A percentile compares a stretch with the other conserved stretches of the same genome.
phyloP scores from a whole-genome alignment of 768 basidiomycete species.

The Tylopilus intermedius region DNA sequence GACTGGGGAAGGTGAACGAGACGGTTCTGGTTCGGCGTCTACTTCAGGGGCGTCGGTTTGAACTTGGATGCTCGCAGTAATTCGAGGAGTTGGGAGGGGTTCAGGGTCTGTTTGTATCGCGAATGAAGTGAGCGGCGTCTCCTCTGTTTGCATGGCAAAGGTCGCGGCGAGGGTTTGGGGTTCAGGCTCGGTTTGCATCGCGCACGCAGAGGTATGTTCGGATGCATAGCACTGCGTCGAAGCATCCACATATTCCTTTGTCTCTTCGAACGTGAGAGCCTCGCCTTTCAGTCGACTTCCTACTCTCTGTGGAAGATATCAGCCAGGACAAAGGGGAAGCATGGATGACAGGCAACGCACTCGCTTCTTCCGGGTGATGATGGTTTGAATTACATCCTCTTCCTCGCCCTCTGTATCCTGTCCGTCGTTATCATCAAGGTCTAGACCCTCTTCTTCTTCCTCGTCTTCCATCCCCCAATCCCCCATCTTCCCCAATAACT shows the following conservation, averaged over 20 bases:
- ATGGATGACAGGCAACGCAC: slow-evolving; percentile 33
- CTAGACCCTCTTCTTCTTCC: slow-evolving; percentile 35
- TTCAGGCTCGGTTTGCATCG: slow-evolving; percentile 61
- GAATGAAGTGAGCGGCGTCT: slow-evolving; percentile 17
- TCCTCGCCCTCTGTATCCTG: slow-evolving; percentile 57
- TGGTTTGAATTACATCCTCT: slow-evolving; percentile 74
- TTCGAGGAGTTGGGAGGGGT: slow-evolving; percentile 25
- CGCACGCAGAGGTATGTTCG: slow-evolving; percentile 42
- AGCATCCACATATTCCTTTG: slow-evolving; percentile 72
- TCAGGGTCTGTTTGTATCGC: slow-evolving; percentile 39
- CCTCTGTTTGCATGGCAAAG: slow-evolving; percentile 56
- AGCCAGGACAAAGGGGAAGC: slow-evolving; percentile 8
- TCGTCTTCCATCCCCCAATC: slow-evolving; percentile 42
- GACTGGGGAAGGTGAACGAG: slow-evolving; percentile 43
- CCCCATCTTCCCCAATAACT: slow-evolving; percentile 61
- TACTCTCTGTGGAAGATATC: slow-evolving; percentile 49
- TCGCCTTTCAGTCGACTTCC: slow-evolving; percentile 51
- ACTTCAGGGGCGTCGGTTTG: slow-evolving; percentile 51
- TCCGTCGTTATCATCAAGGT: slow-evolving; percentile 40
- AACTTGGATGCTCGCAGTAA: slow-evolving; percentile 49
- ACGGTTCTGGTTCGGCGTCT: slow-evolving; percentile 25
- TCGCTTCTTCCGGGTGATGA: slow-evolving; percentile 80
- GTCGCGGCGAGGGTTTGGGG: slow-evolving; percentile 43
- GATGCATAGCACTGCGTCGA: slow-evolving; percentile 64
- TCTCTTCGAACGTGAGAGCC: slow-evolving; percentile 48